phyloP scores from a whole-genome alignment of 2,329 filamentous ascomycete species.

The Stagonosporopsis rhizophila region DNA sequence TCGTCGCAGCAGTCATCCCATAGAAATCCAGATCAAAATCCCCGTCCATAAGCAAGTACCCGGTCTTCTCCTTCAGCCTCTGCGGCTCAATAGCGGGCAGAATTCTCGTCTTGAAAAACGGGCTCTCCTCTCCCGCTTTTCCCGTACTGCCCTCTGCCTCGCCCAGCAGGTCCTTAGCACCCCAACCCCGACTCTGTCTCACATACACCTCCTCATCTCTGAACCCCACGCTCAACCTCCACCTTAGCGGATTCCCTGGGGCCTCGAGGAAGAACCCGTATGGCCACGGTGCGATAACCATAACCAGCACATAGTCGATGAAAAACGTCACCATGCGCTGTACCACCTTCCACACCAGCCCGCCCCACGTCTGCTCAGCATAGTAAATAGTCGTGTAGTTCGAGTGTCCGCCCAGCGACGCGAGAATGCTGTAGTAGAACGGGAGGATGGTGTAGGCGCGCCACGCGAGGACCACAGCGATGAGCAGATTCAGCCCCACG shows the following conservation, averaged over 20 bases:
- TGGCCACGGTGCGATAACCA: constrained; percentile 56
- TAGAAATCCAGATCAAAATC: constrained; percentile 90
- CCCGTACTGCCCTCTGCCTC: constrained; percentile 51
- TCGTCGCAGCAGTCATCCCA: constrained; percentile 77
- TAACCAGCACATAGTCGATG: constrained; percentile 70
- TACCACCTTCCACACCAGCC: constrained; percentile 64
- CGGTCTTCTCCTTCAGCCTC: constrained; percentile 78
- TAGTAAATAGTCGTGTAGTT: constrained; percentile 73
- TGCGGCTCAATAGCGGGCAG: constrained; percentile 72
- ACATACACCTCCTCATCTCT: constrained; percentile 81
- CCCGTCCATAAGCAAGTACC: constrained; percentile 83
- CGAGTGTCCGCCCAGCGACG: constrained; percentile 68
- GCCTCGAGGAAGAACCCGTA: constrained; percentile 64
- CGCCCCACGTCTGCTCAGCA: constrained; percentile 56
- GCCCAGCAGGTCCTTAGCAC: constrained; percentile 62
- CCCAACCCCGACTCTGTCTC: constrained; percentile 77
- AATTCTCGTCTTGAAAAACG: constrained; percentile 67
- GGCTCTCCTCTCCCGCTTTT: constrained; percentile 60
- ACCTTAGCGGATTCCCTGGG: constrained; percentile 70
- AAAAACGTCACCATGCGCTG: constrained; percentile 71
- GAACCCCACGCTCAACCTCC: constrained; percentile 80
- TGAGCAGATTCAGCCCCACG: constrained; percentile 74
- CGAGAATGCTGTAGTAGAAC: constrained; percentile 73
- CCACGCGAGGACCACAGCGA: constrained; percentile 69
- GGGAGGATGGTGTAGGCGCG: constrained; percentile 73